Percentiles rank a stretch among this genome's conserved stretches.
These are phyloP conservation scores for Serendipita sp. DNA, from an alignment of 768 basidiomycete genomes.

Conservation along the genomic window DNA sequence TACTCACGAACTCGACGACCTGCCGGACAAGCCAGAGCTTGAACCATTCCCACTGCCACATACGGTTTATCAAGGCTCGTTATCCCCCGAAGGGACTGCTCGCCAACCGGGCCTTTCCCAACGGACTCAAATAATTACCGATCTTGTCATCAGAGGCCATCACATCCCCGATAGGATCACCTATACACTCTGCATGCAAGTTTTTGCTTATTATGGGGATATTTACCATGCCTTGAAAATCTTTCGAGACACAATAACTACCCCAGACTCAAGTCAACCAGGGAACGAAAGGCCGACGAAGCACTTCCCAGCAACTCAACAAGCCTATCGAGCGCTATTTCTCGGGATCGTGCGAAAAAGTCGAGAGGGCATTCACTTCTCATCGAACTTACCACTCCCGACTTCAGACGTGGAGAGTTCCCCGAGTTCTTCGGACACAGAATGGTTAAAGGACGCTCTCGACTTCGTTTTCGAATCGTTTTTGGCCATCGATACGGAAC, in stretches of 20 bases:
- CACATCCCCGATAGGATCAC: conserved; percentile 48
- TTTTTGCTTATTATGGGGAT: conserved; percentile 54
- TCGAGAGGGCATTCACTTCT: background rate
- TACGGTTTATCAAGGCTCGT: too few species aligned
- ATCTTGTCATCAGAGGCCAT: conserved; percentile 26
- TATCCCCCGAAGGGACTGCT: too few species aligned
- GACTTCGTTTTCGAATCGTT: conserved; percentile 43
- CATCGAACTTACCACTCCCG: background rate
- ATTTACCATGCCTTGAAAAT: conserved; percentile 36
- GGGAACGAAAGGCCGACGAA: background rate
- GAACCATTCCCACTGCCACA: too few species aligned
- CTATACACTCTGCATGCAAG: conserved; percentile 53
- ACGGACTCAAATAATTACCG: background rate
- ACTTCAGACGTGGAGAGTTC: too few species aligned
- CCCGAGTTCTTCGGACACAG: background rate
- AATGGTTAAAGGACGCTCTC: conserved; percentile 46
- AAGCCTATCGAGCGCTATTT: conserved; percentile 56
- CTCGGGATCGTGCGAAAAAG: conserved; percentile 39
- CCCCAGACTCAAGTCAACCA: background rate
- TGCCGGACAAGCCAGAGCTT: too few species aligned
- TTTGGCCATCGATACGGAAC: conserved; percentile 32
- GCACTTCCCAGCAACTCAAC: conserved; percentile 28
- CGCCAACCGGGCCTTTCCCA: too few species aligned
- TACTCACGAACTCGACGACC: too few species aligned
- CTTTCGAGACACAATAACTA: conserved; percentile 50